Base-by-base conservation (phyloP, 1,284 basidiomycete species). In the Ceratorhiza oryzae-sativae region DNA sequence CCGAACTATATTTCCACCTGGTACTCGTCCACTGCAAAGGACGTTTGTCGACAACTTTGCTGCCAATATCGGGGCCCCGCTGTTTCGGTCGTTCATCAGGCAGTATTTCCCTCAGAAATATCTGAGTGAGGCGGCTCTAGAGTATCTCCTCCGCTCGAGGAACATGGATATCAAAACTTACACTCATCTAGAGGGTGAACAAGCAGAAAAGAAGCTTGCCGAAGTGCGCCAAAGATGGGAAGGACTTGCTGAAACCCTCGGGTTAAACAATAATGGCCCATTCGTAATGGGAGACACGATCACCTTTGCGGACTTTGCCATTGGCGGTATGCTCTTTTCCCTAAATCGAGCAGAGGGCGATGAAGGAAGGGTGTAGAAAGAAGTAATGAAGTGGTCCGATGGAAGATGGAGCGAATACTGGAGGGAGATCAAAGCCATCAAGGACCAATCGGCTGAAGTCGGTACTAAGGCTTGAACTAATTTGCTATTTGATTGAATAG, bases 21-120 rank as follows among this genome's bases (percentile, higher is more conserved):
- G 51, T 5, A 72, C 73, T 5, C 60, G 42, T 9, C 56, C 58
- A 5, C 65, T 74, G 2, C 73, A 74, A 30, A 61, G 67, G 41
- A 62, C 72, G 12, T 60, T 20, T 53, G 48, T 25, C 68, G 13
- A 60, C 27, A 13, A 41, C 42, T 61, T 49, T 48, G 20, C 36
- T 5, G 36, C 36, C 10, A 41, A 15, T 13, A 56, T 32, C 32
- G 53, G 32, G 2, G 25, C 13, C n/a, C 32, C 53, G 12, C 27
- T 32, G 9, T 56, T 56, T 32, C 53, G 20, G 36, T 9, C 20
- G 36, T 60, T 60, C 36, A 59, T 59, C 20, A 10, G 36, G 8
- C 46, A 18, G 23, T 49, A 49, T 9, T 10, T 49, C 46, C 46
- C 46, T 49, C 18, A 49, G n/a, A 49, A 49, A 20, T 49, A n/a